Evolutionary conservation across 2,329 filamentous ascomycete genomes (phyloP), one percentile per base, ranked within the genome.

Genomic region (Neocatenulostroma microsporum): DNA sequence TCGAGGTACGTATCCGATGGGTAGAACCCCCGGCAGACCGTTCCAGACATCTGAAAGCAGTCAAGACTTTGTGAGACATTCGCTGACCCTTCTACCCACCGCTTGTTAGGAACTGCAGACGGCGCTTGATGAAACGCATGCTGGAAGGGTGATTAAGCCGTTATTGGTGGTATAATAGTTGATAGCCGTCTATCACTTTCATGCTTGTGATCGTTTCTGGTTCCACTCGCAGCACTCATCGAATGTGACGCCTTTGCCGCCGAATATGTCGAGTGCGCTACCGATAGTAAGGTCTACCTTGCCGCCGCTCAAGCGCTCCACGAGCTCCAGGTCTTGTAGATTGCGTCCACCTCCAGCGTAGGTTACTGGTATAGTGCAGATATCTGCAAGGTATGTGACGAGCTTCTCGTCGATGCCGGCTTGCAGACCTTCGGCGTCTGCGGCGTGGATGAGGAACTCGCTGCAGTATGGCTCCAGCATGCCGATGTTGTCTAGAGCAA

Each of bases 371-470:
- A 94, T 89, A 25, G 70, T 79, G 58, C 86, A 94, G 87, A 91
- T 96, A 47, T 80, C 67, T 2, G 86, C 78, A 34, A 98, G 68
- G 47, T 72, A 76, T 48, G 70, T 63, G 7, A 98, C 86, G 10
- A 98, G 72, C 48, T 81, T 73, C 59, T 91, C 82, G 53, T 98
- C 91, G 46, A 98, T 84, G 30, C 91, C 91, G 53, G 78, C 75
- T 61, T 96, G 91, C 28, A 96, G 70, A 10, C 91, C 91, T 64
- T 98, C 91, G 46, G 94, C 91, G 61, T 98, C 91, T 27, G 91
- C 91, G 12, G 91, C 91, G 60, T 98, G 91, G 56, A 98, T 91
- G 36, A 98, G 74, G 56, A 98, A 96, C 61, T 98, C 91, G 44
- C 84, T 86, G 67, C 91, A 96, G 63, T 91, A 91, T 5, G 87